Base-by-base conservation (phyloP, 2,329 filamentous ascomycete species). In the Fusarium brachygibbosum region DNA sequence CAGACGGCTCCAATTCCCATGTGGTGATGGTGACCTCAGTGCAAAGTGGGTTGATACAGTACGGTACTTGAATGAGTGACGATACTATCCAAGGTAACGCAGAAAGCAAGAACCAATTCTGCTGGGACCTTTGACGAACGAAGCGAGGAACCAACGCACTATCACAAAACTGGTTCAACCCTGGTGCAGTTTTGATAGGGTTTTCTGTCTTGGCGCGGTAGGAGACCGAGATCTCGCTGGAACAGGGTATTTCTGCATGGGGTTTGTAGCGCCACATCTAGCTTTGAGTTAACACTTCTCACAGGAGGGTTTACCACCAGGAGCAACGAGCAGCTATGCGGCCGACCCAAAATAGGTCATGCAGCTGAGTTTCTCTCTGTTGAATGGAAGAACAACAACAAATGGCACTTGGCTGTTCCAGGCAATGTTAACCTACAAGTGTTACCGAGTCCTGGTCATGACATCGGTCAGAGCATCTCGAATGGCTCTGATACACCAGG, bases 1-100 rank as follows among this genome's bases (percentile, higher is more conserved):
- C 58, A 63, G 63, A 72, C 51, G 62, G 66, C 56, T 58, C 61
- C 62, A 63, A 70, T 53, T 52, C 63, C 69, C 66, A 68, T 63
- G 29, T 50, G 60, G 71, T 66, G 69, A 56, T 44, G 60, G 71
- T 66, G 67, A 53, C 62, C 59, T 68, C 45, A 53, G 69, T 53
- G 60, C 19, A 25, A 35, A 62, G 29, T 55, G 32, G 53, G 37
- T 23, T 17, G 49, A 54, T 63, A 46, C 48, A 61, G 44, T 54
- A 59, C 57, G 51, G 38, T 54, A 56, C 23, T 55, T 53, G 40
- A 45, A 50, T 58, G 58, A 57, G 65, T 69, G 55, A 58, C 41
- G 58, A 63, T 63, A 37, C 37, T 44, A n/a, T 29, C 53, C 32
- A 16, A 55, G 17, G 21, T n/a, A n/a, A n/a, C n/a, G n/a, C n/a